These are phyloP conservation scores for Lactarius trivialis DNA, from an alignment of 768 basidiomycete genomes.

Conservation along the genomic window DNA sequence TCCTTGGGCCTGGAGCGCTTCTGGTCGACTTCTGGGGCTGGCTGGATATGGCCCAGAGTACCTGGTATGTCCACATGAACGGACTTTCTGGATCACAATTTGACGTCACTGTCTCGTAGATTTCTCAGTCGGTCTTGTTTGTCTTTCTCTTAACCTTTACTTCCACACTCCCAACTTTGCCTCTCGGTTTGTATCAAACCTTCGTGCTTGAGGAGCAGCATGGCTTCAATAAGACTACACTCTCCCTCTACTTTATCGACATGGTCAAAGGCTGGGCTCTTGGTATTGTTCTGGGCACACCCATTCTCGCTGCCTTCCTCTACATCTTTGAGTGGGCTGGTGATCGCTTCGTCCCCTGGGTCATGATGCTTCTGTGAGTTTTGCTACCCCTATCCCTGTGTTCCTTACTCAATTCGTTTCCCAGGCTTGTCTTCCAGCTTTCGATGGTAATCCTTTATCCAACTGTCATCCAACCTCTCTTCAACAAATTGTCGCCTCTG, in stretches of 20 bases:
- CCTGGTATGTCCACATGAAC: conserved; percentile 44
- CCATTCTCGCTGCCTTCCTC: conserved; percentile 83
- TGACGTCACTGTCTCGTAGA: conserved; percentile 41
- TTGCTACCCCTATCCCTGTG: background rate
- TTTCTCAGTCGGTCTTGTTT: conserved; percentile 77
- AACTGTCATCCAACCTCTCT: conserved; percentile 86
- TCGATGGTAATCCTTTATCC: conserved; percentile 80
- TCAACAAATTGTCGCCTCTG: conserved; percentile 94
- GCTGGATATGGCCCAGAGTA: conserved; percentile 65
- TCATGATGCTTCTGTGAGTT: conserved; percentile 87
- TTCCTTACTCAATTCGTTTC: conserved; percentile 4
- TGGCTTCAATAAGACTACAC: conserved; percentile 95
- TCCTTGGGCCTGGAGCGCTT: conserved; percentile 73
- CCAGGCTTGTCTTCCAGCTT: conserved; percentile 75
- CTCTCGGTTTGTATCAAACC: conserved; percentile 76
- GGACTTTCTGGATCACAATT: background rate
- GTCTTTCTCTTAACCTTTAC: conserved; percentile 57
- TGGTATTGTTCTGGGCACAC: conserved; percentile 66
- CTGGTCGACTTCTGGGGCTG: conserved; percentile 44
- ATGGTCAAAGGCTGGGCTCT: conserved; percentile 73
- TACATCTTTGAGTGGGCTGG: conserved; percentile 92
- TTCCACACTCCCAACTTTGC: conserved; percentile 63
- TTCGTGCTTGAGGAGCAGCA: conserved; percentile 94
- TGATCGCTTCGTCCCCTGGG: conserved; percentile 84
- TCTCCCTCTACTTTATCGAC: conserved; percentile 68